These are phyloP conservation scores for Rugonectria rugulosa DNA, from an alignment of 2,329 filamentous ascomycete genomes.

Conservation along the genomic window DNA sequence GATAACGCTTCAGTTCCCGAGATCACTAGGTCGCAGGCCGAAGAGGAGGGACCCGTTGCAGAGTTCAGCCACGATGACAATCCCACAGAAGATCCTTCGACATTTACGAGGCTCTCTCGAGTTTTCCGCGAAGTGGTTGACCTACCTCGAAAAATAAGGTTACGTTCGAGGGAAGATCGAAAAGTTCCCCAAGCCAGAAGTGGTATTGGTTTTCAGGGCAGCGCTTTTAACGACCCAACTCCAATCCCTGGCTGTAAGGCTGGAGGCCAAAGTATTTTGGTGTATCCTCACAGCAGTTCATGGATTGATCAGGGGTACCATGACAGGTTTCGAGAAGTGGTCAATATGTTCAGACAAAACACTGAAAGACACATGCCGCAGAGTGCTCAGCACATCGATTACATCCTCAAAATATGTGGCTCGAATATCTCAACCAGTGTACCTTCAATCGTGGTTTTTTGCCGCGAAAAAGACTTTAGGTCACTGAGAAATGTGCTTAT, in stretches of 20 bases:
- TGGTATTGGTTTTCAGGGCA: too few species aligned
- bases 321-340: background rate
- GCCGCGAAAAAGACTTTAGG: background rate
- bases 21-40: too few species aligned
- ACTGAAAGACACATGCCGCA: background rate
- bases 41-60: too few species aligned
- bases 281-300: background rate
- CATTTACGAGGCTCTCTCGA: too few species aligned
- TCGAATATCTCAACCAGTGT: background rate
- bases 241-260: background rate
- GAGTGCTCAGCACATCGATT: background rate
- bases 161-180: too few species aligned
- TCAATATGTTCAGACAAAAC: background rate
- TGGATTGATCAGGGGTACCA: background rate
- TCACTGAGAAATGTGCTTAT: background rate
- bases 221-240: background rate
- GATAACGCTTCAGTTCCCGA: too few species aligned
- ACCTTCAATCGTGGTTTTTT: background rate
- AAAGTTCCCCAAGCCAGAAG: too few species aligned
- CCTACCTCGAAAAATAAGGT: background rate
- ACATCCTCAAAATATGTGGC: background rate
- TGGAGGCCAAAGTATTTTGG: background rate
- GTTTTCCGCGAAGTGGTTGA: too few species aligned
- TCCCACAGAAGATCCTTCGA: too few species aligned
- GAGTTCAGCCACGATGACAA: too few species aligned